These are phyloP conservation scores for Apiosordaria backusii DNA, from an alignment of 495 filamentous ascomycete species.

Conservation along the genomic window DNA sequence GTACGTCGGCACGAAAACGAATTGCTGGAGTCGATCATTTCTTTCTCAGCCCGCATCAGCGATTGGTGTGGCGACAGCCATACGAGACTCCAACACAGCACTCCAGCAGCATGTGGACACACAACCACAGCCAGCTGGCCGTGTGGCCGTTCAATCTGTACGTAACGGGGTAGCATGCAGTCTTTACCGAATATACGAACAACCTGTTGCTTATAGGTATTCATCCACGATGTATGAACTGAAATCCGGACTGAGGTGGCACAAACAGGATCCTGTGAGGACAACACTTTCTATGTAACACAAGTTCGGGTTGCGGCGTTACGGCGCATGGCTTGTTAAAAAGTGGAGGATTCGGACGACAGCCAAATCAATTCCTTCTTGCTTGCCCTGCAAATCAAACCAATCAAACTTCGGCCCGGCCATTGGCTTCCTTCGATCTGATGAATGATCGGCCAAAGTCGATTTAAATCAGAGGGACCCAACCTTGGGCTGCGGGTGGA, in stretches of 20 bases:
- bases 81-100: not conserved
- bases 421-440: constrained; percentile 13
- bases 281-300: too few species aligned
- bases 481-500: constrained; percentile 12
- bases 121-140: not conserved
- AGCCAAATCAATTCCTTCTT: not conserved
- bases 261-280: not conserved
- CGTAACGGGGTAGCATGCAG: too few species aligned
- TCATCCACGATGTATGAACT: not conserved
- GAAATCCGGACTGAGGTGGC: not conserved
- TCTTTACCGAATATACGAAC: too few species aligned
- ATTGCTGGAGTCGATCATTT: constrained; percentile 8
- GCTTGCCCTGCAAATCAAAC: not conserved
- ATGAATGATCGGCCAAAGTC: not conserved
- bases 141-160: not conserved
- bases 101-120: not conserved
- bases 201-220: too few species aligned
- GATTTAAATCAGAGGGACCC: not conserved
- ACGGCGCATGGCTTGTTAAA: not conserved
- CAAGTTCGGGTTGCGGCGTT: not conserved
- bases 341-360: not conserved
- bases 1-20: not conserved
- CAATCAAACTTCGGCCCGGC: constrained; percentile 1
- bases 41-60: constrained; percentile 1
- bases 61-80: constrained; percentile 1